These are phyloP conservation scores for Epicoccum sorghinum DNA, from an alignment of 2,329 filamentous ascomycete genomes.

Conservation along the genomic window DNA sequence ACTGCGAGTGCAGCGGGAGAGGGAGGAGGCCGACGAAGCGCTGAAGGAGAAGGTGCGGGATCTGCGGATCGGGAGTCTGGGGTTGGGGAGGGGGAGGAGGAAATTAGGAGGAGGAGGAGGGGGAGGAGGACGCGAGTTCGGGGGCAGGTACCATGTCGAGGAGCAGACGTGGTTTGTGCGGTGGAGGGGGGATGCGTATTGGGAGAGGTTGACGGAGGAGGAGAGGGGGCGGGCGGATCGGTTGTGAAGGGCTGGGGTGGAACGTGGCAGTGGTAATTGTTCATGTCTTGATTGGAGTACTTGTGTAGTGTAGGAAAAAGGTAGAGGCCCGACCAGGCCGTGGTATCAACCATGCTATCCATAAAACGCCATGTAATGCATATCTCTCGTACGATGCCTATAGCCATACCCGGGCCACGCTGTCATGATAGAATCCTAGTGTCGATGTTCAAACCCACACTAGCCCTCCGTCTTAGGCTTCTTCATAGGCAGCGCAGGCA, in stretches of 20 bases:
- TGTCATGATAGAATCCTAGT: too few relatives aligned
- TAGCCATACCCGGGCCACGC: not conserved
- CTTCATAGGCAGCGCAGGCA: slow-evolving; percentile 79
- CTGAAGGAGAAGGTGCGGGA: not conserved
- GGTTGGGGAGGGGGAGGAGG: not conserved
- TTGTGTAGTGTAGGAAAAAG: not conserved
- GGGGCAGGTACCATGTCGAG: not conserved
- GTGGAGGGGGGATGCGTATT: not conserved
- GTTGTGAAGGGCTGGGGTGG: too few relatives aligned
- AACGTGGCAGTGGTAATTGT: too few relatives aligned
- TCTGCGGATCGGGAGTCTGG: not conserved
- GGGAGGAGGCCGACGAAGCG: not conserved
- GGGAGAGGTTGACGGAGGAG: not conserved
- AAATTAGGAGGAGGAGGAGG: not conserved
- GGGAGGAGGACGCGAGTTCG: not conserved
- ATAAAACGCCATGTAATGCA: slow-evolving; percentile 14
- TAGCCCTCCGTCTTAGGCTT: slow-evolving; percentile 52
- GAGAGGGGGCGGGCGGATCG: not conserved
- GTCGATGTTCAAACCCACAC: too few relatives aligned
- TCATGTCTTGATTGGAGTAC: too few relatives aligned
- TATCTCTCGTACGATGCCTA: not conserved
- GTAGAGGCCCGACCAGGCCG: slow-evolving; percentile 1
- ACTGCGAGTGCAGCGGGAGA: not conserved
- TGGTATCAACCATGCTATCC: slow-evolving; percentile 11
- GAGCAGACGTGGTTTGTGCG: not conserved